phyloP scores from a whole-genome alignment of 495 filamentous ascomycete genomes.

The Hyaloscypha finlandica region DNA sequence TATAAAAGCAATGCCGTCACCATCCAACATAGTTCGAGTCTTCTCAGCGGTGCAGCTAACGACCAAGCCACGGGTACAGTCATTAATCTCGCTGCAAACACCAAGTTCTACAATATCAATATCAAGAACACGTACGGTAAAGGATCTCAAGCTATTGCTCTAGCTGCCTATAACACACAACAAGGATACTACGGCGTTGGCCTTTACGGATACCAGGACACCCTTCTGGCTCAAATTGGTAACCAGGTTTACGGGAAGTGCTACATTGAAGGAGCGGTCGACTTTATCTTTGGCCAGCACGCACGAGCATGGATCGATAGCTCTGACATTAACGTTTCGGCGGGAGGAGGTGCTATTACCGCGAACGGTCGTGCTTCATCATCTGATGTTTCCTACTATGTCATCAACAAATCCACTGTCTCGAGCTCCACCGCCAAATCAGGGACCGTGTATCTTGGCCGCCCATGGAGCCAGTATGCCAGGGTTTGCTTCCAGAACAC shows the following conservation, averaged over 20 bases:
- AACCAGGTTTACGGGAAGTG: constrained; percentile 48
- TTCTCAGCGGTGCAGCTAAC: constrained; percentile 30
- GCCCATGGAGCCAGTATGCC: constrained; percentile 65
- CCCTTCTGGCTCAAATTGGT: constrained; percentile 48
- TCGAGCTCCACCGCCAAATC: constrained; percentile 35
- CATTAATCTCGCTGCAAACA: constrained; percentile 43
- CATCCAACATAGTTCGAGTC: constrained; percentile 28
- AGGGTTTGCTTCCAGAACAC: constrained; percentile 64
- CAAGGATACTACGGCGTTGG: constrained; percentile 45
- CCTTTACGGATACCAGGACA: constrained; percentile 54
- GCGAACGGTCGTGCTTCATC: constrained; percentile 58
- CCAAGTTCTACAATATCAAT: constrained; percentile 56
- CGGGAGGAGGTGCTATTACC: constrained; percentile 55
- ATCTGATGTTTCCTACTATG: constrained; percentile 56
- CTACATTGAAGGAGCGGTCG: constrained; percentile 50
- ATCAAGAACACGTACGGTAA: constrained; percentile 47
- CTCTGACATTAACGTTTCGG: constrained; percentile 56
- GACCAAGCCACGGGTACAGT: constrained; percentile 50
- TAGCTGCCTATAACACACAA: constrained; percentile 44
- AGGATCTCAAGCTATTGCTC: constrained; percentile 48
- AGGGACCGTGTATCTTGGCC: constrained; percentile 62
- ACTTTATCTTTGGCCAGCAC: constrained; percentile 61
- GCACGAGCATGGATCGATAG: constrained; percentile 63
- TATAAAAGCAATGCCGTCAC: constrained; percentile 30
- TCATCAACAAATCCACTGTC: constrained; percentile 59